Percentiles rank a stretch among this genome's conserved stretches.
These are phyloP conservation scores for Fusarium xyrophilum DNA, from an alignment of 2,329 filamentous ascomycete species.

Conservation along the genomic window DNA sequence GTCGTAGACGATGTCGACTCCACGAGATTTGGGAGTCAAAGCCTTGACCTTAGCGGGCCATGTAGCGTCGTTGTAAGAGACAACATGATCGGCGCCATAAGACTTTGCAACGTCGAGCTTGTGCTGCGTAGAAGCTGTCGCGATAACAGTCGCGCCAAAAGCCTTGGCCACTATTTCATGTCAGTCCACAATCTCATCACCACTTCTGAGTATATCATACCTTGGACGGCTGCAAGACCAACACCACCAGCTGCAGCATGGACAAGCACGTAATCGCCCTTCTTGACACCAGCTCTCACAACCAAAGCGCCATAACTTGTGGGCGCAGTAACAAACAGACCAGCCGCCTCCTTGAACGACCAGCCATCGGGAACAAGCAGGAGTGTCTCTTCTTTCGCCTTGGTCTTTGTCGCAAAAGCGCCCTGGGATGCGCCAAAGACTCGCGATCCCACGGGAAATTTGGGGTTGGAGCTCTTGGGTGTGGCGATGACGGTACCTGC, in stretches of 20 bases:
- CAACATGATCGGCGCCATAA: slow-evolving; percentile 84
- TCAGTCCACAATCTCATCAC: not conserved
- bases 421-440: slow-evolving; percentile 91
- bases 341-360: slow-evolving; percentile 84
- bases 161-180: slow-evolving; percentile 76
- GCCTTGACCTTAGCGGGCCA: slow-evolving; percentile 76
- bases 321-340: slow-evolving; percentile 89
- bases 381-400: slow-evolving; percentile 70
- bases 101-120: slow-evolving; percentile 80
- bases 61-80: slow-evolving; percentile 74
- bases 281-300: slow-evolving; percentile 75
- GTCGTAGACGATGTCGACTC: slow-evolving; percentile 95
- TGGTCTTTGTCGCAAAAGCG: slow-evolving; percentile 80
- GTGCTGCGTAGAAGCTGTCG: slow-evolving; percentile 80
- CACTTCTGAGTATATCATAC: slow-evolving; percentile 38
- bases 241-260: slow-evolving; percentile 94
- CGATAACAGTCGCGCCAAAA: slow-evolving; percentile 88
- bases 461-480: slow-evolving; percentile 61
- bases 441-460: slow-evolving; percentile 77
- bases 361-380: slow-evolving; percentile 80
- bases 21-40: slow-evolving; percentile 72
- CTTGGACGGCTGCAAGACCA: slow-evolving; percentile 87
- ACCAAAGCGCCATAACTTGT: slow-evolving; percentile 88
- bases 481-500: slow-evolving; percentile 76
- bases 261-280: slow-evolving; percentile 85